Conservation (phyloP, 2,329 filamentous ascomycete species). For the Ceratocystis diversiconidia region DNA sequence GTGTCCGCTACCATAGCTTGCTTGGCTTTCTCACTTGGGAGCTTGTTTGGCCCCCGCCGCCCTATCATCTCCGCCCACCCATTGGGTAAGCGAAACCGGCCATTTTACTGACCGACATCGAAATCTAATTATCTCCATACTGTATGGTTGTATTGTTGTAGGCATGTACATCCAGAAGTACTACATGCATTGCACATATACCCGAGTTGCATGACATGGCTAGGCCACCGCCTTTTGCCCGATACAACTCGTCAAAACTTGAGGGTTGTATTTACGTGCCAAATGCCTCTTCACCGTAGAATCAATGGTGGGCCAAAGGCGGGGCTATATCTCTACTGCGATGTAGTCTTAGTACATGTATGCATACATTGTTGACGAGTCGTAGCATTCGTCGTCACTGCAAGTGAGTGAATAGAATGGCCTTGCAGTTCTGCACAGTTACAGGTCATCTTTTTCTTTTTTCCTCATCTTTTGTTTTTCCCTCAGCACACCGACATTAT, state of each 20-base stretch:
- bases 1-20: not conserved
- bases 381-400: not conserved
- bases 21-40: not conserved
- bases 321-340: not conserved
- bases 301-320: not conserved
- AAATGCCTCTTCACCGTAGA: not conserved
- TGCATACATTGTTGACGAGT: not conserved
- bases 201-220: not conserved
- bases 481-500: not conserved
- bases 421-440: not conserved
- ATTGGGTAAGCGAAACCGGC: not conserved
- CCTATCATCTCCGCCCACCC: not conserved
- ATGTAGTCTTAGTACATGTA: not conserved
- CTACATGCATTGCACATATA: not conserved
- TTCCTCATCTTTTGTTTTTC: no score
- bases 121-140: not conserved
- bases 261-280: not conserved
- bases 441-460: not conserved
- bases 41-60: not conserved
- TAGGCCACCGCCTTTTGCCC: slow-evolving; percentile 4
- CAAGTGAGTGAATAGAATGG: not conserved
- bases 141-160: not conserved
- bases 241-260: not conserved
- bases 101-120: not conserved
- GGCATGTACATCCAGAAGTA: not conserved